These are phyloP conservation scores for Clonostachys byssicola DNA, from an alignment of 2,329 filamentous ascomycete species.

Conservation along the genomic window DNA sequence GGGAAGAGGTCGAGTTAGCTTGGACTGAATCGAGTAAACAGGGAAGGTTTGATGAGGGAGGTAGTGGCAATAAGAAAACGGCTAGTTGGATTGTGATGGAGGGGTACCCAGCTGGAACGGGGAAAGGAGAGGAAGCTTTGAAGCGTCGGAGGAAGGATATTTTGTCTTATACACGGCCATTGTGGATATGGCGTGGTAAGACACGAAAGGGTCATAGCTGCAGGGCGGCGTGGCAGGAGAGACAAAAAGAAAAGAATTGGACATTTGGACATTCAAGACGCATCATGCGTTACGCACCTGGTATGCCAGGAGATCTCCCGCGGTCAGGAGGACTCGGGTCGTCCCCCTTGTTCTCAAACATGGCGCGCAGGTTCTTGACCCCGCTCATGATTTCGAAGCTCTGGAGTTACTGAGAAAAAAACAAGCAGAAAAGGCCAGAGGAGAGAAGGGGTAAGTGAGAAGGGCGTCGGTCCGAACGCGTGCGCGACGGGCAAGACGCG, in stretches of 20 bases:
- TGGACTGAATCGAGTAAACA: background rate
- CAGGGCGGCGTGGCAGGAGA: background rate
- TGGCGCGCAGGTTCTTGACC: slow-evolving; percentile 72
- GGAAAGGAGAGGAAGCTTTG: background rate
- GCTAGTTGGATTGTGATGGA: background rate
- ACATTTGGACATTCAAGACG: no score
- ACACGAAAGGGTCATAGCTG: background rate
- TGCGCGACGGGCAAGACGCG: no score
- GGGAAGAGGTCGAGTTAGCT: no score
- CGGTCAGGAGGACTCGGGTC: slow-evolving; percentile 58
- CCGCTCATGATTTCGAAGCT: slow-evolving; percentile 51
- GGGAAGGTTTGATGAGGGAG: background rate
- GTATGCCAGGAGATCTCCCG: slow-evolving; percentile 59
- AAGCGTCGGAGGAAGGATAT: background rate
- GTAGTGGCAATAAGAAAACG: background rate
- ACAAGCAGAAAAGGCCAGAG: background rate
- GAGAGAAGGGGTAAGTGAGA: no score
- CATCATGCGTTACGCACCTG: slow-evolving; percentile 10
- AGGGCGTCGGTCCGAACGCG: no score
- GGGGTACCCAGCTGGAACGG: background rate
- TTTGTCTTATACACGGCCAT: background rate
- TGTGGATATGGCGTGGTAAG: no score
- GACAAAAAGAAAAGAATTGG: background rate
- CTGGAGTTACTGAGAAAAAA: slow-evolving; percentile 2
- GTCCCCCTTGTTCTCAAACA: slow-evolving; percentile 72